Percentiles rank a stretch among this genome's conserved stretches.
Evolutionary conservation across 2,329 filamentous ascomycete species (phyloP).

Genomic region (Monilinia fructicola): DNA sequence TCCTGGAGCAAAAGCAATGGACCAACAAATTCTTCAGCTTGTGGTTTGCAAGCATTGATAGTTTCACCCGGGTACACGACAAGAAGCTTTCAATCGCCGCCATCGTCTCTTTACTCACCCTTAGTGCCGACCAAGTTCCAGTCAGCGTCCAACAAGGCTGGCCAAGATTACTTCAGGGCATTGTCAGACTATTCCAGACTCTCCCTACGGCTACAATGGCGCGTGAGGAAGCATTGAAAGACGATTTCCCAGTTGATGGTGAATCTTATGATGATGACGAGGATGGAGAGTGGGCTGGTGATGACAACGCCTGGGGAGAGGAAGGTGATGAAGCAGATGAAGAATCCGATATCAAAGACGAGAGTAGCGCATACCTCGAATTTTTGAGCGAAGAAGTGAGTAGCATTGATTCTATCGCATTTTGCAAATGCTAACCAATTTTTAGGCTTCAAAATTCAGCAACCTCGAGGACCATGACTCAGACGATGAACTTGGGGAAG

Average conservation of each 20-base stretch:
- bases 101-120: slow-evolving; percentile 79
- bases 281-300: slow-evolving; percentile 73
- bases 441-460: slow-evolving; percentile 78
- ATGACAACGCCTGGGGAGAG: slow-evolving; percentile 79
- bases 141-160: slow-evolving; percentile 92
- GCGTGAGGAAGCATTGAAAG: slow-evolving; percentile 87
- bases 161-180: slow-evolving; percentile 81
- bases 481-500: slow-evolving; percentile 87
- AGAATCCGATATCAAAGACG: slow-evolving; percentile 71
- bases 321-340: slow-evolving; percentile 59
- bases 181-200: slow-evolving; percentile 88
- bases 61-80: slow-evolving; percentile 91
- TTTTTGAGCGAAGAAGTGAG: slow-evolving; percentile 88
- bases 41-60: slow-evolving; percentile 96
- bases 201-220: slow-evolving; percentile 85
- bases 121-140: slow-evolving; percentile 80
- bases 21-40: slow-evolving; percentile 98
- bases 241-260: slow-evolving; percentile 74
- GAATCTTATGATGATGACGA: slow-evolving; percentile 65
- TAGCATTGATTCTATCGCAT: slow-evolving; percentile 11
- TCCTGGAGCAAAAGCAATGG: slow-evolving; percentile 89
- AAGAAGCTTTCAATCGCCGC: slow-evolving; percentile 98
- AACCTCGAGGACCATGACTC: slow-evolving; percentile 67
- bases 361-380: slow-evolving; percentile 91
- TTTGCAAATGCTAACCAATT: slow-evolving; percentile 21